A percentile compares a stretch with the other conserved stretches of the same genome.
Conservation (phyloP, 352 stramenopile genomes). For the Globisporangium spiculum region DNA sequence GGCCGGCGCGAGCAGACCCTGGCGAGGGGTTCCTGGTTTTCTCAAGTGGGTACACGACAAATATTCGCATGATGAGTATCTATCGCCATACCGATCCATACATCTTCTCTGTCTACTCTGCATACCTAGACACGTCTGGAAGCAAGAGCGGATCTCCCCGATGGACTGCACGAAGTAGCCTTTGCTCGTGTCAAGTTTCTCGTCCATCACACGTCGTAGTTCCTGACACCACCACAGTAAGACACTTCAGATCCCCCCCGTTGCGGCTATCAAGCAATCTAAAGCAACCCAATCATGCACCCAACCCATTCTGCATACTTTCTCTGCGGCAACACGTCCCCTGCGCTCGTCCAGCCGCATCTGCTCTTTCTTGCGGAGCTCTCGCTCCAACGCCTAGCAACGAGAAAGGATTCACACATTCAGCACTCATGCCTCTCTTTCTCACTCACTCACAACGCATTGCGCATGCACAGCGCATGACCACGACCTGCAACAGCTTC, state of each 20-base stretch:
- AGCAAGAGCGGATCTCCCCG: conserved; percentile 76
- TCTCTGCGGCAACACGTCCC: conserved; percentile 65
- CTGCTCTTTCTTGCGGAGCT: conserved; percentile 48
- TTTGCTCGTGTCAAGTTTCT: conserved; percentile 74
- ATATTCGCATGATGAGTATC: neutral
- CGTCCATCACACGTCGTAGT: conserved; percentile 62
- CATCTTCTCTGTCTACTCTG: neutral
- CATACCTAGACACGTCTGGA: conserved; percentile 57
- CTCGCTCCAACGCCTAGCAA: conserved; percentile 30
- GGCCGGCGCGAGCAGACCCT: conserved; percentile 73
- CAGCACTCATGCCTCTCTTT: neutral
- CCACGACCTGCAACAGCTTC: neutral
- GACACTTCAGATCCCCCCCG: neutral
- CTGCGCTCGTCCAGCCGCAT: conserved; percentile 56
- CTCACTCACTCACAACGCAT: neutral
- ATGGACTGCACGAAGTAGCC: conserved; percentile 79
- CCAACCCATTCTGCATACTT: conserved; percentile 24
- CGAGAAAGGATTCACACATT: neutral
- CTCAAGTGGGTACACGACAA: neutral
- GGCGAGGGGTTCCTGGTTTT: conserved; percentile 66
- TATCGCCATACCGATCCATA: neutral
- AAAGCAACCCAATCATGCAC: neutral
- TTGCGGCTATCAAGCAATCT: too few relatives aligned
- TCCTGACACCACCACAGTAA: conserved; percentile 30
- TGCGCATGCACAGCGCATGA: neutral